Evolutionary conservation across 2,329 filamentous ascomycete genomes (phyloP).

Genomic region (Phyllosticta capitalensis): DNA sequence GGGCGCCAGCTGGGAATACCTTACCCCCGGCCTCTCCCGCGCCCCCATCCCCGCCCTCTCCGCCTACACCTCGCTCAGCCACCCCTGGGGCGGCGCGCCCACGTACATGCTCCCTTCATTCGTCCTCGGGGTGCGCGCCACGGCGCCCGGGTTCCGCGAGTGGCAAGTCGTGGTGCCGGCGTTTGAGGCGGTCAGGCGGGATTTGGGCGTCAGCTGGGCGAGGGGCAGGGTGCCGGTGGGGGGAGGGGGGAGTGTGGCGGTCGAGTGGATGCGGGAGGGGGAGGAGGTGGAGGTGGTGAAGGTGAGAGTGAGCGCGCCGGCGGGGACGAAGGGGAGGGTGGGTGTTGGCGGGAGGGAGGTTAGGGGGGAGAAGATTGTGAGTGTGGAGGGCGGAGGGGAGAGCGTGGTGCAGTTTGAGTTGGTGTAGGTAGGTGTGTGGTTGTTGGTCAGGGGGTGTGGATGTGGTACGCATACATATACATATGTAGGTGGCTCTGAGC

Average conservation of each 20-base stretch:
- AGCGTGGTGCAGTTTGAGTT: not conserved
- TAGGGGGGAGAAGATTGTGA: not conserved
- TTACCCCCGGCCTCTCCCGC: slow-evolving; percentile 15
- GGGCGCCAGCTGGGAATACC: slow-evolving; percentile 39
- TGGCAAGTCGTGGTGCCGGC: slow-evolving; percentile 1
- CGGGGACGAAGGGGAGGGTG: not conserved
- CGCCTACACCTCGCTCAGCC: slow-evolving; percentile 34
- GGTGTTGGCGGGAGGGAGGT: slow-evolving; percentile 1
- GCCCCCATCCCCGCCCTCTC: slow-evolving; percentile 32
- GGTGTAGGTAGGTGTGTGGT: not conserved
- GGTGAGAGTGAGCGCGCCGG: not conserved
- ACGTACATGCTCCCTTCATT: slow-evolving; percentile 31
- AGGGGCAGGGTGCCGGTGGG: slow-evolving; percentile 2
- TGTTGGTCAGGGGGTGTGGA: not conserved
- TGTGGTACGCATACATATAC: too few species aligned
- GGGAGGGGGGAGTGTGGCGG: not conserved
- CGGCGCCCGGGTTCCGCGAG: not conserved
- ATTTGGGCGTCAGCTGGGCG: not conserved
- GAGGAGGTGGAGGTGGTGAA: not conserved
- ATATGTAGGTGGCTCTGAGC: too few species aligned
- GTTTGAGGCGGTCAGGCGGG: not conserved
- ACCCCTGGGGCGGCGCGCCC: slow-evolving; percentile 38
- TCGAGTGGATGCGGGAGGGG: not conserved
- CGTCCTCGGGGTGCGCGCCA: slow-evolving; percentile 2
- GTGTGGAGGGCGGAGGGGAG: not conserved